These are phyloP conservation scores for Aspergillus incahuasiensis DNA, from an alignment of 495 filamentous ascomycete species.

Conservation along the genomic window DNA sequence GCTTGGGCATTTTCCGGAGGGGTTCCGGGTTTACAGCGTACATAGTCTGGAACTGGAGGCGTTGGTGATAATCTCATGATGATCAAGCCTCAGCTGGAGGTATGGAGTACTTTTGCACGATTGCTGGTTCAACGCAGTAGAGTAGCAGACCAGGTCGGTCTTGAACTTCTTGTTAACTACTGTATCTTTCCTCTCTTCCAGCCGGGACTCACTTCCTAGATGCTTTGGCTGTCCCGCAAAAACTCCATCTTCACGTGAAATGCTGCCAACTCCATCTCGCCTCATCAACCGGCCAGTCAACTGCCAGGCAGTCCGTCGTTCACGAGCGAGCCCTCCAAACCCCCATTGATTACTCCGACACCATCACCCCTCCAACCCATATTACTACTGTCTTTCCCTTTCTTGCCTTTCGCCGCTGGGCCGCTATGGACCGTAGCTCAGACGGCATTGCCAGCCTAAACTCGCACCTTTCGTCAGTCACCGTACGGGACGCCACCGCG, in stretches of 20 bases:
- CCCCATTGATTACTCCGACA: neutral
- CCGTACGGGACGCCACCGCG: conserved; percentile 17
- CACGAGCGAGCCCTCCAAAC: neutral
- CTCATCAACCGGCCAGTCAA: neutral
- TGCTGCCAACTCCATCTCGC: neutral
- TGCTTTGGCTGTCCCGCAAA: neutral
- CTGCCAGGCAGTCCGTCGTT: neutral
- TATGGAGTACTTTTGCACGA: neutral
- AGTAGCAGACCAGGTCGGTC: neutral
- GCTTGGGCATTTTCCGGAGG: neutral
- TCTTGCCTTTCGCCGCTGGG: conserved; percentile 1
- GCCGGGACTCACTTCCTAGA: neutral
- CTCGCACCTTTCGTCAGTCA: conserved; percentile 15
- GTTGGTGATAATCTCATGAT: neutral
- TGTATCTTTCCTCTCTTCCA: neutral
- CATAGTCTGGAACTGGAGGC: neutral
- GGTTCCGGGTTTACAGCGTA: neutral
- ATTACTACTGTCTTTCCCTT: neutral
- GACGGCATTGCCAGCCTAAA: conserved; percentile 18
- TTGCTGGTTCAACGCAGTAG: neutral
- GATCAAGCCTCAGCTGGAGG: neutral
- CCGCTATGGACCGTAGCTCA: conserved; percentile 23
- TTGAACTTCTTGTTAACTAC: neutral
- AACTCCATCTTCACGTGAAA: conserved; percentile 13
- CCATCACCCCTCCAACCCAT: neutral